A percentile compares a stretch with the other conserved stretches of the same genome.
Evolutionary conservation across 129 eudicot species (phyloP).

Genomic region (Chrysanthemum lavandulifolium): DNA sequence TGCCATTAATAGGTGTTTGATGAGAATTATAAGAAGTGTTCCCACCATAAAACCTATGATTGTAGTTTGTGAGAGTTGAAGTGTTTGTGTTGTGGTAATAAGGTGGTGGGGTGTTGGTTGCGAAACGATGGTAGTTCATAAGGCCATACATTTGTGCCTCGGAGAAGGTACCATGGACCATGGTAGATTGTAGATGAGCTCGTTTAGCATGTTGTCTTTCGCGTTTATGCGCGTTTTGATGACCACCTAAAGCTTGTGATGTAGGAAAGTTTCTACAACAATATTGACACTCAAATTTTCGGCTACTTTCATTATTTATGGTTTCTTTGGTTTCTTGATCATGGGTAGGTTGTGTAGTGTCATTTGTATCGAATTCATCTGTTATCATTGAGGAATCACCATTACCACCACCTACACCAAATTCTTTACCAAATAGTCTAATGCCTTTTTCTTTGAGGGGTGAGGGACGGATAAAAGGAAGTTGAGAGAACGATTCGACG

Average conservation of each 20-base stretch:
- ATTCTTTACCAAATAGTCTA: constrained; percentile 88
- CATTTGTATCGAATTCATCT: constrained; percentile 26
- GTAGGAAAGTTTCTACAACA: constrained; percentile 98
- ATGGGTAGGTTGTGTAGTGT: constrained; percentile 15
- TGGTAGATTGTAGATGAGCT: constrained; percentile 81
- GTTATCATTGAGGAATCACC: constrained; percentile 13
- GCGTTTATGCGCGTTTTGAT: constrained; percentile 96
- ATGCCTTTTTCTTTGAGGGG: constrained; percentile 55
- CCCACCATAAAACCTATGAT: constrained; percentile 34
- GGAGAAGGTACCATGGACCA: constrained; percentile 43
- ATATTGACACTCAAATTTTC: constrained; percentile 94
- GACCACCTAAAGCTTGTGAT: constrained; percentile 99
- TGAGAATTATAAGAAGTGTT: constrained; percentile 22
- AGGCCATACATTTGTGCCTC: constrained; percentile 60
- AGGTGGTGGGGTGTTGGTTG: constrained; percentile 32
- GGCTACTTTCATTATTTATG: constrained; percentile 33
- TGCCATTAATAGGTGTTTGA: constrained; percentile 68
- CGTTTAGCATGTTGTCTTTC: constrained; percentile 96
- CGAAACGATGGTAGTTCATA: constrained; percentile 52
- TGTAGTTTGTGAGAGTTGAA: constrained; percentile 16
- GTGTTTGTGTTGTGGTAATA: constrained; percentile 47
- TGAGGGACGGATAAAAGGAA: constrained; percentile 90
- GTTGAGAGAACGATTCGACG: constrained; percentile 95
- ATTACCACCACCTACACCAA: constrained; percentile 34
- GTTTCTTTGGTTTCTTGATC: constrained; percentile 30